Evolutionary conservation across 2,329 filamentous ascomycete species (phyloP).

Genomic region (Nemania sp.): DNA sequence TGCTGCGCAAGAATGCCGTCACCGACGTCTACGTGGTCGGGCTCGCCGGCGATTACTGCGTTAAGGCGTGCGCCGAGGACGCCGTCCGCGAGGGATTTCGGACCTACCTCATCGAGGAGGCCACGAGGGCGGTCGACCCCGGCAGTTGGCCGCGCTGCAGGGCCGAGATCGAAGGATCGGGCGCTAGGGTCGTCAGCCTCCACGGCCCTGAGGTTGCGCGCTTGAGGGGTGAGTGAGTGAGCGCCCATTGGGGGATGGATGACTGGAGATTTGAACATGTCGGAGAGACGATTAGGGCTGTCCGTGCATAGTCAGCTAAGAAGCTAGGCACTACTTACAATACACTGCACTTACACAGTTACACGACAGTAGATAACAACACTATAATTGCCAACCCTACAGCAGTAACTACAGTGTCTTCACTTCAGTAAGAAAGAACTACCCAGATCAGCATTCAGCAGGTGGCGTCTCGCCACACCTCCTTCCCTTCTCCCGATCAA

Average conservation of each 20-base stretch:
- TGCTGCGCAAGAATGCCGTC: slow-evolving; percentile 60
- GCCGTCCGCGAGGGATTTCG: slow-evolving; percentile 74
- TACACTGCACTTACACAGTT: too few relatives aligned
- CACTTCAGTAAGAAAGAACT: too few relatives aligned
- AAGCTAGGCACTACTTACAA: too few relatives aligned
- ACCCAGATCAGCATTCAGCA: too few relatives aligned
- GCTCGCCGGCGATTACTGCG: slow-evolving; percentile 87
- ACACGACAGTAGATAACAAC: too few relatives aligned
- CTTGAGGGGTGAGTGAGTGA: too few relatives aligned
- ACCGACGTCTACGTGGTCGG: slow-evolving; percentile 87
- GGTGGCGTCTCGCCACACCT: too few relatives aligned
- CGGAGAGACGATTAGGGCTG: neutral
- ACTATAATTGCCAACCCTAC: too few relatives aligned
- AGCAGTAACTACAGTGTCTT: too few relatives aligned
- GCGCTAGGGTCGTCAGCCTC: slow-evolving; percentile 64
- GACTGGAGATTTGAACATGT: slow-evolving; percentile 27
- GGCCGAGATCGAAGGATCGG: slow-evolving; percentile 57
- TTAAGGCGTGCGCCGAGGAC: slow-evolving; percentile 79
- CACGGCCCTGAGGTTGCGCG: slow-evolving; percentile 59
- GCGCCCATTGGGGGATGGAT: too few relatives aligned
- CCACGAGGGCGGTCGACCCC: slow-evolving; percentile 71
- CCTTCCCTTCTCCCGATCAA: too few relatives aligned
- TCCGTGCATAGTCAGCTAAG: too few relatives aligned
- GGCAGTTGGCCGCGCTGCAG: slow-evolving; percentile 59
- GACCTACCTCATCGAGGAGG: slow-evolving; percentile 78